Percentiles rank a stretch among this genome's conserved stretches.
These are phyloP conservation scores for Mycena alexandri DNA, from an alignment of 768 basidiomycete species.

Conservation along the genomic window DNA sequence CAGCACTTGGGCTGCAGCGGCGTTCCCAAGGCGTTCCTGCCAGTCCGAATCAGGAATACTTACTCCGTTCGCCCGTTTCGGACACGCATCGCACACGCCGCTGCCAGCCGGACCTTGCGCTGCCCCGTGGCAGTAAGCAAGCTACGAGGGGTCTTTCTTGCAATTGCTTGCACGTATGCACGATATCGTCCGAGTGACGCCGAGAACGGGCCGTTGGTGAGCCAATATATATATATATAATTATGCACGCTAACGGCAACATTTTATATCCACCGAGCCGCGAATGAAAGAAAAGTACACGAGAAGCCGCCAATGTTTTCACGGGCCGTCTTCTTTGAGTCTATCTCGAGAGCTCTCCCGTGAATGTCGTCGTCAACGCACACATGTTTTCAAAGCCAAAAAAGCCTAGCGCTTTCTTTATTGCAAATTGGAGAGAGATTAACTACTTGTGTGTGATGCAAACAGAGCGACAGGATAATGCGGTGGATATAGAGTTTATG, in stretches of 20 bases:
- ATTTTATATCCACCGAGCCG: slow-evolving; percentile 9
- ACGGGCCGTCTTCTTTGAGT: background rate
- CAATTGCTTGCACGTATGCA: background rate
- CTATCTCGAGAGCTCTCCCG: slow-evolving; percentile 28
- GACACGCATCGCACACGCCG: slow-evolving; percentile 17
- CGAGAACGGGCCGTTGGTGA: slow-evolving; percentile 5
- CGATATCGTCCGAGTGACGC: background rate
- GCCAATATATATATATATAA: slow-evolving; percentile 10
- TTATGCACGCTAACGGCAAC: slow-evolving; percentile 15
- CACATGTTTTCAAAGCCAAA: slow-evolving; percentile 4
- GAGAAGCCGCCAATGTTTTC: slow-evolving; percentile 12
- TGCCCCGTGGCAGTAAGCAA: background rate
- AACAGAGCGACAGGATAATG: slow-evolving; percentile 15
- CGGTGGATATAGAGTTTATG: background rate
- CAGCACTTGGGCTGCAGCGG: background rate
- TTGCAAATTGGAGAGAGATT: background rate
- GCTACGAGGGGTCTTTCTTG: background rate
- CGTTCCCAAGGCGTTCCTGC: background rate
- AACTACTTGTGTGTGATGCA: slow-evolving; percentile 7
- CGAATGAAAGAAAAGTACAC: slow-evolving; percentile 23
- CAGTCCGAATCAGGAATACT: slow-evolving; percentile 30
- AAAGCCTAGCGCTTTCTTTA: slow-evolving; percentile 22
- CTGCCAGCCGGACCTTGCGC: slow-evolving; percentile 23
- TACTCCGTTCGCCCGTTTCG: slow-evolving; percentile 21
- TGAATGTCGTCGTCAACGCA: slow-evolving; percentile 14